Evolutionary conservation across 2,329 filamentous ascomycete genomes (phyloP), one percentile per base, ranked within the genome.

Genomic region (Cladorrhinum sp.): DNA sequence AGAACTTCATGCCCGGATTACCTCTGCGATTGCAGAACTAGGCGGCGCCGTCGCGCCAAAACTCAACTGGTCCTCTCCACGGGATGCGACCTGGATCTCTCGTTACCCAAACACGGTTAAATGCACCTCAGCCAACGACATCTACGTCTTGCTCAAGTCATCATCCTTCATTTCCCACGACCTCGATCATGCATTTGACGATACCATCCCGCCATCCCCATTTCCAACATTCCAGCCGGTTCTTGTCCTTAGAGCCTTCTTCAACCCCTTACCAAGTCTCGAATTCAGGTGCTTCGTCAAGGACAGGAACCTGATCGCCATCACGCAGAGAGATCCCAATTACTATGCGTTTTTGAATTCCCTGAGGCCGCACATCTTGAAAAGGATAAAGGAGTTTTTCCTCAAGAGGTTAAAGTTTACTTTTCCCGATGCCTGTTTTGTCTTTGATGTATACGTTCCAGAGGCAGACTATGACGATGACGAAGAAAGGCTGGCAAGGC

Each of bases 231-330:
- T 95, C 65, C 82, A 84, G 3, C 95, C 93, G 58, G 82, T 93
- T 60, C 85, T 99, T 1, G 88, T 97, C 2, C 83, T 99, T 9
- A 86, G 95, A 32, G 91, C 96, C 72, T 93, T 90, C 76, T 91
- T 96, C 75, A 88, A 87, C 64, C 87, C 95, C 58, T 95, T 97
- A 72, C 92, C 93, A 0, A 90, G 92, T 0, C 85, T 97, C 61
- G 95, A 99, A 73, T 99, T 99, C 75, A 85, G 95, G 23, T 97
- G 93, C 73, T 99, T 98, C 71, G 95, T 98, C 41, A 91, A 93
- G 68, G 81, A 92, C 60, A 82, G 91, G 10, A 85, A 85, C 57
- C 81, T 99, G 16, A 81, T 99, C 45, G 92, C 87, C 62, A 87
- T 98, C 60, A 90, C 88, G 32, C 95, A 98, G 76, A 85, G 95